Percentiles rank a stretch among this genome's conserved stretches.
These are phyloP conservation scores for Aspergillus kassunensis DNA, from an alignment of 495 filamentous ascomycete species.

Conservation along the genomic window DNA sequence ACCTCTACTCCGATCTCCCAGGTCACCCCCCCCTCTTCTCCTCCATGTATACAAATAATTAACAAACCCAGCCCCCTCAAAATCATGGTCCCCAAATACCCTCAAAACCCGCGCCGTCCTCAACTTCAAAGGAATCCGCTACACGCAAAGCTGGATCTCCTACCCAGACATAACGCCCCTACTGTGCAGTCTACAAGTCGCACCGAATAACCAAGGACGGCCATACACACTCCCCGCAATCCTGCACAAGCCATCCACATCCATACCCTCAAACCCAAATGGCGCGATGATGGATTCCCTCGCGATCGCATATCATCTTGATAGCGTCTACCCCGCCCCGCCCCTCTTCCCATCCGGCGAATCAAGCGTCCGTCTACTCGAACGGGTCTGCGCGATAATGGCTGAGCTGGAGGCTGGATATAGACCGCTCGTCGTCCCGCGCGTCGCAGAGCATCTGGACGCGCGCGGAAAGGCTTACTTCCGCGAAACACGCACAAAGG, in stretches of 20 bases:
- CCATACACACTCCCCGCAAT: slow-evolving; percentile 34
- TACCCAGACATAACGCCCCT: slow-evolving; percentile 36
- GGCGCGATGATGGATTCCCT: slow-evolving; percentile 34
- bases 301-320: slow-evolving; percentile 33
- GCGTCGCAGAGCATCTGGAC: slow-evolving; percentile 23
- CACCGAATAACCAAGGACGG: slow-evolving; percentile 11
- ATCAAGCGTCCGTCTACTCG: no score
- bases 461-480: slow-evolving; percentile 29
- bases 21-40: background rate
- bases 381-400: no score
- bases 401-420: background rate
- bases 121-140: slow-evolving; percentile 36
- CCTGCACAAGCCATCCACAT: slow-evolving; percentile 19
- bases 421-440: slow-evolving; percentile 18
- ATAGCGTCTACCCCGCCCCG: slow-evolving; percentile 26
- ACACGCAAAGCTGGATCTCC: slow-evolving; percentile 37
- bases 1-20: slow-evolving; percentile 7
- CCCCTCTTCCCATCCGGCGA: slow-evolving; percentile 31
- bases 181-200: slow-evolving; percentile 19
- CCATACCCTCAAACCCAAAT: slow-evolving; percentile 18
- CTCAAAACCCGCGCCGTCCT: slow-evolving; percentile 30
- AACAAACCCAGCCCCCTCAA: slow-evolving; percentile 18
- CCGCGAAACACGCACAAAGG: slow-evolving; percentile 19
- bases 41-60: background rate
- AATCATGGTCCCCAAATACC: slow-evolving; percentile 40